A percentile compares a stretch with the other conserved stretches of the same genome.
phyloP scores from a whole-genome alignment of 2,329 filamentous ascomycete species.

The Chaetomiaceae sp. region DNA sequence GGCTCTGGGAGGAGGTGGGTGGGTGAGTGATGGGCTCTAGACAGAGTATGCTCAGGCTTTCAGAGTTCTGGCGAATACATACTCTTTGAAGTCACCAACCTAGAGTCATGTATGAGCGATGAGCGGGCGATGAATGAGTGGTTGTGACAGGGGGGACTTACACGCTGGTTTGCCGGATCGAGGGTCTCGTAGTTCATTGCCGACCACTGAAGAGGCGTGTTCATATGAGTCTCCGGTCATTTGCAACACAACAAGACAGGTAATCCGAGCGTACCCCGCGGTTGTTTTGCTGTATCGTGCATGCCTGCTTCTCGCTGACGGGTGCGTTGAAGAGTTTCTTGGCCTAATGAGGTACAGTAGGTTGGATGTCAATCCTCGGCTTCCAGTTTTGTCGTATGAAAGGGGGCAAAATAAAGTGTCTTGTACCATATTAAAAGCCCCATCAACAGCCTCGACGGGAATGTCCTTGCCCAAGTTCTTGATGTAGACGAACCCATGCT shows the following conservation, averaged over 20 bases:
- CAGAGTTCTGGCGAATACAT: constrained; percentile 23
- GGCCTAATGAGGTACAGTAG: constrained; percentile 48
- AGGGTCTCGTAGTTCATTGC: constrained; percentile 84
- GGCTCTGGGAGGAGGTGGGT: constrained; percentile 53
- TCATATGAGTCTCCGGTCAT: neutral
- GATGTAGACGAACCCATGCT: constrained; percentile 87
- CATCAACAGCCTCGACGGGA: constrained; percentile 57
- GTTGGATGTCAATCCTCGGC: no score
- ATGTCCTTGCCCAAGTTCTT: constrained; percentile 69
- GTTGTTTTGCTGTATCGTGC: constrained; percentile 74
- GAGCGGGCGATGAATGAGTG: neutral
- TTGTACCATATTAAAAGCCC: constrained; percentile 66
- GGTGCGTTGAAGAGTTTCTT: constrained; percentile 68
- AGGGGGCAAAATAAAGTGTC: no score
- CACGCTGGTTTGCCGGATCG: constrained; percentile 76
- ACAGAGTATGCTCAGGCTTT: no score
- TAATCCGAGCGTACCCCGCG: constrained; percentile 47
- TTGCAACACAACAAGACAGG: neutral
- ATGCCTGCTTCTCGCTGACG: constrained; percentile 65
- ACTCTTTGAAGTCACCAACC: constrained; percentile 89
- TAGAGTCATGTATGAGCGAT: constrained; percentile 31
- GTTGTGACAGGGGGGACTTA: constrained; percentile 40
- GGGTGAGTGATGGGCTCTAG: no score
- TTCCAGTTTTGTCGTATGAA: no score
- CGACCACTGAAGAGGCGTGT: constrained; percentile 52